Evolutionary conservation across 2,329 filamentous ascomycete genomes (phyloP).

Genomic region (Parafenestella ontariensis): DNA sequence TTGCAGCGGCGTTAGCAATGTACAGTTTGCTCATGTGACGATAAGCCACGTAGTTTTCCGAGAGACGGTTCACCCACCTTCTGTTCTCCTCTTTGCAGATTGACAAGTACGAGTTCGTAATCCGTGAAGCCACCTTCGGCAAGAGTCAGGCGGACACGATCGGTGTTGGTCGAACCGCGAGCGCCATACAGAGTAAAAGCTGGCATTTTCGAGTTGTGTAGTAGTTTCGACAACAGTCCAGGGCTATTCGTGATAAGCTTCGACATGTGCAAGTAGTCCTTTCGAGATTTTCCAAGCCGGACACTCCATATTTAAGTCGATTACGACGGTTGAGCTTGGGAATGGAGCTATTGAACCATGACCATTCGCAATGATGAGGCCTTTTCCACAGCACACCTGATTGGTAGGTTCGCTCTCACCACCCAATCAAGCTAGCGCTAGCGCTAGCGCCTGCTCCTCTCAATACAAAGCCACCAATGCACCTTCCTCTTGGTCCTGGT

Average conservation of each 20-base stretch:
- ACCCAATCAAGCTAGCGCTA: slow-evolving; percentile 21
- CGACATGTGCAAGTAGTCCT: background rate
- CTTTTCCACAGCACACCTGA: background rate
- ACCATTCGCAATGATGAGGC: no score
- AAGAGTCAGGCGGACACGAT: slow-evolving; percentile 28
- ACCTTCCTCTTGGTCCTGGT: slow-evolving; percentile 1
- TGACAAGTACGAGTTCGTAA: slow-evolving; percentile 21
- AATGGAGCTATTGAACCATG: no score
- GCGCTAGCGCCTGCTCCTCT: slow-evolving; percentile 5
- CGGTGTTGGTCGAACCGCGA: slow-evolving; percentile 23
- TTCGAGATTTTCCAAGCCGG: background rate
- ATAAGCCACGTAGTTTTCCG: background rate
- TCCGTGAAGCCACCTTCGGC: slow-evolving; percentile 31
- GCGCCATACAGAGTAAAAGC: slow-evolving; percentile 26
- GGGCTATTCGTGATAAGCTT: slow-evolving; percentile 6
- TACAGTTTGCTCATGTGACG: background rate
- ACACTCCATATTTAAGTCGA: no score
- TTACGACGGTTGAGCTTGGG: no score
- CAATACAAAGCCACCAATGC: background rate
- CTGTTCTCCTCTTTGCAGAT: slow-evolving; percentile 15
- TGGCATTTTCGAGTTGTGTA: slow-evolving; percentile 26
- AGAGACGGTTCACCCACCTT: slow-evolving; percentile 1
- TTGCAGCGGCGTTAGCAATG: slow-evolving; percentile 8
- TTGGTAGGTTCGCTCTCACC: slow-evolving; percentile 23
- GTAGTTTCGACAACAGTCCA: slow-evolving; percentile 13